Base-by-base conservation (phyloP, 768 basidiomycete genomes). In the Coprinellus aureogranulatus region DNA sequence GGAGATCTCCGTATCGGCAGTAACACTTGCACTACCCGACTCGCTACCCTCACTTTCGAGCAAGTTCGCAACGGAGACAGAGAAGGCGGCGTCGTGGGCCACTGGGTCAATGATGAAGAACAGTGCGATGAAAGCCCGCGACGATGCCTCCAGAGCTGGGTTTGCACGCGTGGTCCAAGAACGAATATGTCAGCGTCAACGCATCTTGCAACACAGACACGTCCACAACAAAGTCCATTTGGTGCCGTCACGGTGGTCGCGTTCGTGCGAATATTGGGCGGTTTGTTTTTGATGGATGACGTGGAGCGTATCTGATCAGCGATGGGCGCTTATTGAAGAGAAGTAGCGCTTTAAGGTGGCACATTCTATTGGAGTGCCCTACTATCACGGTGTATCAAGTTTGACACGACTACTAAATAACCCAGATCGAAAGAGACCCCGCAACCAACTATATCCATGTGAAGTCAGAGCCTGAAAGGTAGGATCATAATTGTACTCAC, bases 111-210 rank as follows among this genome's bases (percentile, higher is more conserved):
- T 72, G 73, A 88, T 86, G 68, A 94, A 87, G 60, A 92, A 86
- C 25, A 92, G 76, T 0, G 92, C 83, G 40, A 94, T 78, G 62
- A 88, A 86, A 14, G 84, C 82, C 47, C 96, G 78, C 59, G 97
- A 67, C 67, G 92, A 92, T 0, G 79, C 80, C 70, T 99, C 97
- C 31, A 97, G 88, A 92, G 81, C 70, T 89, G 88, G 8, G 82
- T 87, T 59, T 87, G 87, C n/a, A n/a, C 18, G 90, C 90, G 39
- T 96, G 88, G 68, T 98, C 96, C 64, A 99, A 77, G 72, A 92
- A 92, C 2, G 91, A 91, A 65, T 98, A 84, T 31, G 89, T 84
- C 66, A 99, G 80, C 76, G 95, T 95, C 69, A 96, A 70, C 23
- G 85, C 81, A 66, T 99, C 97, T 67, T 92, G 91, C 57, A 98